Conservation (phyloP, 176 grass and related monocot species). For the Oryza nivara region DNA sequence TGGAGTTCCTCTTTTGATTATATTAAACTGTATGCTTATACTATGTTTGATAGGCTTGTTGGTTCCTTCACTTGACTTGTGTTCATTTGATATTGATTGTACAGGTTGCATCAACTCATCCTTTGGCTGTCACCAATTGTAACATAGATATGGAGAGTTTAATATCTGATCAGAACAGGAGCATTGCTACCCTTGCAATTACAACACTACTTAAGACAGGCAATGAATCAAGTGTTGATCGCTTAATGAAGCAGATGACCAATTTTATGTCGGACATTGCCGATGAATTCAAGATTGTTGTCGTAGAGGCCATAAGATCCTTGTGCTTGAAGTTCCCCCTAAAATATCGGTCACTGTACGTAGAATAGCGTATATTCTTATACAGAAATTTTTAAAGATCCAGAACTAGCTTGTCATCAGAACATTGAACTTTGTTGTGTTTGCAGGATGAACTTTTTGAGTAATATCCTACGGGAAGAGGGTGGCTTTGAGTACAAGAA, state of each 20-base stretch:
- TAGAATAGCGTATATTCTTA: constrained; percentile 12
- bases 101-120: constrained; percentile 95
- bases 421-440: constrained; percentile 27
- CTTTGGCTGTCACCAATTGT: constrained; percentile 96
- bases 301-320: constrained; percentile 96
- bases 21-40: not conserved
- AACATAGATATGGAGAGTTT: constrained; percentile 99
- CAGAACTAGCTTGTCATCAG: not conserved
- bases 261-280: constrained; percentile 99
- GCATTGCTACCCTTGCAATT: constrained; percentile 97
- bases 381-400: constrained; percentile 16
- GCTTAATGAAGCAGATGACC: constrained; percentile 99
- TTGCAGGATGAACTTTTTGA: constrained; percentile 98
- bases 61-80: constrained; percentile 29
- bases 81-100: constrained; percentile 32
- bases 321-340: constrained; percentile 97
- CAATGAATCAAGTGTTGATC: constrained; percentile 99
- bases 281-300: constrained; percentile 98
- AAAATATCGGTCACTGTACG: constrained; percentile 97
- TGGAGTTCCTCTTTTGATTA: not conserved
- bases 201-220: constrained; percentile 96
- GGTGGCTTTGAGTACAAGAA: constrained; percentile 99
- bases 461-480: constrained; percentile 97
- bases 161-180: constrained; percentile 98
- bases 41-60: not conserved